Base-by-base conservation (phyloP, 176 grass and related monocot genomes). In the Avena eriantha region DNA sequence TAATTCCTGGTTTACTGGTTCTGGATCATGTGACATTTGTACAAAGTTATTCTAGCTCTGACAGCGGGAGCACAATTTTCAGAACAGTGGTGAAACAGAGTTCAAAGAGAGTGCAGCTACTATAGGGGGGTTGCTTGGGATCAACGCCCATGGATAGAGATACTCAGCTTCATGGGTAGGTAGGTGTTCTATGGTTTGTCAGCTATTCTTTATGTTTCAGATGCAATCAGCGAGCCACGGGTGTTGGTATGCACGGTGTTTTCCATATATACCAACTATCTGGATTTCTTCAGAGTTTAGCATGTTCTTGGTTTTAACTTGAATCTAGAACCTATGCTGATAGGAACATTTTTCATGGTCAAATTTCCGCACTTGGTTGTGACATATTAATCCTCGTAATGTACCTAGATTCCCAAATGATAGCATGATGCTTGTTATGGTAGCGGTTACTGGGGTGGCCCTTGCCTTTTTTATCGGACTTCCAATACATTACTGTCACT, bases 1-100 rank as follows among this genome's bases (percentile, higher is more conserved):
- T 75, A 51, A 75, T 48, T 73, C 43, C n/a, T 48, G n/a, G 21
- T 73, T 73, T 45, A 73, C 21, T 47, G 16, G 22, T 63, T 63
- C 24, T 63, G 10, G 10, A 63, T 12, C 13, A 63, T 63, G 22
- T 63, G 59, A 63, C 22, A 63, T 60, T 60, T 23, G n/a, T 11
- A 26, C 22, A 4, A 24, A 63, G 59, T 23, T 24, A 1, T 26
- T 63, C 59, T 63, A 5, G 10, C 23, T 63, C 59, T 29, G 59
- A 61, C 23, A 26, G 23, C 23, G 2, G 59, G 22, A 63, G 59
- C 26, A 63, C 15, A 54, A 26, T 63, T 26, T 1, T 63, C 59
- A 26, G 59, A 63, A 63, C 24, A 63, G 10, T 63, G 11, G 59
- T 63, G 59, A 63, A 21, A 58, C 3, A n/a, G 19, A 58, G 55